phyloP scores from a whole-genome alignment of 2,329 filamentous ascomycete genomes.

The Ophiosphaerella korrae region DNA sequence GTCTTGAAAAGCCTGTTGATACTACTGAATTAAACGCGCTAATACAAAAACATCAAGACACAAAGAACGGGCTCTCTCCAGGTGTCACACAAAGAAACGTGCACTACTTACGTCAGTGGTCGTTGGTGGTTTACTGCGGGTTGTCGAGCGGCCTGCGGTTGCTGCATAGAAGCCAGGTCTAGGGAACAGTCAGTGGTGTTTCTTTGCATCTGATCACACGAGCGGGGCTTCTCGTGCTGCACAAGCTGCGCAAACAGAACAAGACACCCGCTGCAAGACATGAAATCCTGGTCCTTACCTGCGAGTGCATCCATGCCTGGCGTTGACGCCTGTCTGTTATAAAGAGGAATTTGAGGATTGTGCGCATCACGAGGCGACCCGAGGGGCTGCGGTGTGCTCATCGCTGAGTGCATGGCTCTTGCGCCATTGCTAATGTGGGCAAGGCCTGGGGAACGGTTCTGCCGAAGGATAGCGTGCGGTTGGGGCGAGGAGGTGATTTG shows the following conservation, averaged over 20 bases:
- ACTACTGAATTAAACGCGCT: neutral
- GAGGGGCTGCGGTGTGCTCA: slow-evolving; percentile 37
- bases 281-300: slow-evolving; percentile 37
- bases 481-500: slow-evolving; percentile 44
- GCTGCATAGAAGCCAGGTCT: slow-evolving; percentile 56
- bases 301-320: slow-evolving; percentile 56
- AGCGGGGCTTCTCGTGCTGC: too few species aligned
- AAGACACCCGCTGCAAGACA: neutral
- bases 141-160: slow-evolving; percentile 50
- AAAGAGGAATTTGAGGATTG: slow-evolving; percentile 41
- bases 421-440: slow-evolving; percentile 37
- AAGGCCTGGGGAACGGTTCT: slow-evolving; percentile 36
- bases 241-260: neutral
- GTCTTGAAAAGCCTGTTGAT: neutral
- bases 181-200: slow-evolving; percentile 9
- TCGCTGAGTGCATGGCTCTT: slow-evolving; percentile 37
- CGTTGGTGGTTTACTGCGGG: slow-evolving; percentile 40
- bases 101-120: slow-evolving; percentile 42
- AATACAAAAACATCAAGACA: too few species aligned
- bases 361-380: slow-evolving; percentile 39
- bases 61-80: neutral
- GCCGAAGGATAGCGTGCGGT: slow-evolving; percentile 43
- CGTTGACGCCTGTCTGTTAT: slow-evolving; percentile 49
- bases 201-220: neutral
- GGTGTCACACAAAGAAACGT: neutral